phyloP scores from a whole-genome alignment of 139 green algal genomes.

The Zygnema cylindricum region DNA sequence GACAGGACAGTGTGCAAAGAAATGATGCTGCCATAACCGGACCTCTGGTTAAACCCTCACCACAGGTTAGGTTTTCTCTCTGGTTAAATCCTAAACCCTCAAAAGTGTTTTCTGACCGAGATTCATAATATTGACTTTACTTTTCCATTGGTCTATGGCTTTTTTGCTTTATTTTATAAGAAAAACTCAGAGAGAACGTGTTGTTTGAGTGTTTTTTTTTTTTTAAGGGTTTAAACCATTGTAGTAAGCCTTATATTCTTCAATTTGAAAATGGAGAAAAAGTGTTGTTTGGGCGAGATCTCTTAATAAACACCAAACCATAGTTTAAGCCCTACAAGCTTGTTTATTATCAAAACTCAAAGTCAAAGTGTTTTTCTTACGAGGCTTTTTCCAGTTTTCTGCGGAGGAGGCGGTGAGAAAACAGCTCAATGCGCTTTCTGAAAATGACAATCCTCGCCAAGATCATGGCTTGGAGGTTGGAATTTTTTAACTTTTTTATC shows the following conservation, averaged over 20 bases:
- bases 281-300: not conserved
- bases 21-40: conserved; percentile 18
- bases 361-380: not conserved
- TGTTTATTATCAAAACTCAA: not conserved
- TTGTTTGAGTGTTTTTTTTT: not conserved
- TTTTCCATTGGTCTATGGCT: not conserved
- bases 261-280: not conserved
- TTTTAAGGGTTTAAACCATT: no score
- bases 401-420: not conserved
- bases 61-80: conserved; percentile 7
- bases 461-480: conserved; percentile 45
- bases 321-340: no score
- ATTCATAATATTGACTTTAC: not conserved
- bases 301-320: no score
- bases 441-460: conserved; percentile 23
- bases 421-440: conserved; percentile 34
- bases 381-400: conserved; percentile 1
- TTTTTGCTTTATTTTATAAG: not conserved
- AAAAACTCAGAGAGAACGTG: not conserved
- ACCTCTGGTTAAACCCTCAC: conserved; percentile 35
- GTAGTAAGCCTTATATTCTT: not conserved
- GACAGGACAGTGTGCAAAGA: conserved; percentile 31
- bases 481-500: conserved; percentile 1
- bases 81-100: not conserved
- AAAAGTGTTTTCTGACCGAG: not conserved